Base-by-base conservation (phyloP, 805 yeast genomes). In the Isabelozyma gotoi region DNA sequence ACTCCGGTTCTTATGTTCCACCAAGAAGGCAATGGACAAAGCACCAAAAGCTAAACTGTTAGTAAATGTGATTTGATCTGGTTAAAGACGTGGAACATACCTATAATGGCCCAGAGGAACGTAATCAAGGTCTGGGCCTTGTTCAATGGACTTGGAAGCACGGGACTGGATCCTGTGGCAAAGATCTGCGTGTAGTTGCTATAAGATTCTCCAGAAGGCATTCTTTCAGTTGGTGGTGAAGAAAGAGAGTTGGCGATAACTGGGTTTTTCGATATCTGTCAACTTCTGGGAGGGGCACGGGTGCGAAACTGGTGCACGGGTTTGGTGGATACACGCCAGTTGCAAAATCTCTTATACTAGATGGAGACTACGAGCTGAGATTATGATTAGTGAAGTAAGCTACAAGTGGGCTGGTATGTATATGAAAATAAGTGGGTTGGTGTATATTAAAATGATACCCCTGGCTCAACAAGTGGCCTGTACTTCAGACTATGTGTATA, bases 21-120 rank as follows among this genome's bases (percentile, higher is more conserved):
- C 60, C 38, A 67, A 49, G 19, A 67, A 54, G 3, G 62, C 58
- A 44, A 55, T 48, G 5, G 68, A 49, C 42, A 65, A 59, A 14
- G 65, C 57, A 16, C 55, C 49, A 47, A 67, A 65, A 4, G 66
- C 66, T 57, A 38, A 10, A 14, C 14, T 16, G 31, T 36, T 20
- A 19, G 18, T 19, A 36, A 27, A 7, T 36, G 7, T 11, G 32
- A 19, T 7, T 4, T 36, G 15, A 19, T 4, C n/a, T 7, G 32
- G 18, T n/a, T n/a, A n/a, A 19, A 18, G 4, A 11, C 10, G 19
- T 6, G 4, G 11, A 39, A 53, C 60, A n/a, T 56, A 59, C 63
- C 57, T 44, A 57, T 41, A 5, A 65, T 38, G 32, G 59, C 47
- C 19, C 65, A 52, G 7, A 57, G 33, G n/a, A 53, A 29, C 6